Conservation (phyloP, 345 rosid species). For the Boechera divaricarpa region DNA sequence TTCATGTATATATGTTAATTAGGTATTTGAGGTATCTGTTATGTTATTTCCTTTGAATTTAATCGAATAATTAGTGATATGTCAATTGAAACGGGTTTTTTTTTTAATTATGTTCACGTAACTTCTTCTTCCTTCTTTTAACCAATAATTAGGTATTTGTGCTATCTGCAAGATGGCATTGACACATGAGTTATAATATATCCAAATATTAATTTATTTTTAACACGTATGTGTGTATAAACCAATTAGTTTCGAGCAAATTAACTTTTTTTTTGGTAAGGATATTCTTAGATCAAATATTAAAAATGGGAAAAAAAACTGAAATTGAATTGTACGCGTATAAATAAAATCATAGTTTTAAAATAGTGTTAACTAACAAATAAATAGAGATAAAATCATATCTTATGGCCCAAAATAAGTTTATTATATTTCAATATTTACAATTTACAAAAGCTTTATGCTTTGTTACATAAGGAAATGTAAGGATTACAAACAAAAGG, state of each 20-base stretch:
- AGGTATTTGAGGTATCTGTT: neutral
- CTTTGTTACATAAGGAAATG: slow-evolving; percentile 5
- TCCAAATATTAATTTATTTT: neutral
- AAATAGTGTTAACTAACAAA: neutral
- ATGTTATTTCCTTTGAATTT: neutral
- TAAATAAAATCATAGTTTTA: neutral
- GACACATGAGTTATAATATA: neutral
- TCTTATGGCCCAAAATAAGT: neutral
- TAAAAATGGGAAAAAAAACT: neutral
- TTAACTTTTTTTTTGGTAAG: neutral
- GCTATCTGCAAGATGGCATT: slow-evolving; percentile 11
- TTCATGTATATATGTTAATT: slow-evolving; percentile 21
- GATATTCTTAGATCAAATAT: neutral
- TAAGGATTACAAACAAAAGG: slow-evolving; percentile 22
- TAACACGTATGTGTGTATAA: neutral
- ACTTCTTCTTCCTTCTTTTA: neutral
- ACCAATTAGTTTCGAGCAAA: neutral
- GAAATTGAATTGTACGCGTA: neutral
- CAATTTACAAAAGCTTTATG: slow-evolving; percentile 31
- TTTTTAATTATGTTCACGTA: neutral
- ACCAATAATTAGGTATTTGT: slow-evolving; percentile 6
- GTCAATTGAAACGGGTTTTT: neutral
- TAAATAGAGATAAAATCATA: neutral
- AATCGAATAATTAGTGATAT: slow-evolving; percentile 8
- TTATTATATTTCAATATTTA: slow-evolving; percentile 21